Percentiles rank a stretch among this genome's conserved stretches.
Evolutionary conservation across 345 rosid genomes (phyloP).

Genomic region (Eucalyptus polyanthemos): DNA sequence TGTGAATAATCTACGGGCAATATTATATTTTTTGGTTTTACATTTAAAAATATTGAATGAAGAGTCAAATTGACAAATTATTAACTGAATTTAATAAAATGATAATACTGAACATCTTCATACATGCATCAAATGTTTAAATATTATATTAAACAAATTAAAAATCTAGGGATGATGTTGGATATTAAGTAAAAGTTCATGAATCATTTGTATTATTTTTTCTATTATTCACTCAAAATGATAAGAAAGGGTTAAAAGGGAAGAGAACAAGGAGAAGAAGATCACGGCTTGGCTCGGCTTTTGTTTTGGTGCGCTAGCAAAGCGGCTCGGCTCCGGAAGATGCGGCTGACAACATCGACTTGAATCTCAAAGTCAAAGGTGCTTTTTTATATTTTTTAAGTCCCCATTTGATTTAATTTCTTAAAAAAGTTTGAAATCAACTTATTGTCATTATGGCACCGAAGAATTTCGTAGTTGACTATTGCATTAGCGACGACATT

Average conservation of each 20-base stretch:
- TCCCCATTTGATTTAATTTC: not conserved
- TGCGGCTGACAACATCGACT: not conserved
- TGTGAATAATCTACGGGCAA: not conserved
- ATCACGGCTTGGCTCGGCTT: not conserved
- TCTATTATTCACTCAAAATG: not conserved
- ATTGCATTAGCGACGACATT: not conserved
- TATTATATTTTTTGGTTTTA: not conserved
- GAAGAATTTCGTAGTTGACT: not conserved
- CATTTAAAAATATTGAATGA: accelerated
- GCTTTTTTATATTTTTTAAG: not conserved
- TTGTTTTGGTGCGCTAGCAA: not conserved
- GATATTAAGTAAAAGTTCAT: accelerated
- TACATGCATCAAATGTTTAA: not conserved
- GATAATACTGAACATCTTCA: not conserved
- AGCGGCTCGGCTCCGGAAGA: not conserved
- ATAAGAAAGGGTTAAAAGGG: not conserved
- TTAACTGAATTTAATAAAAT: not conserved
- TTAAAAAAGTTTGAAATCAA: not conserved
- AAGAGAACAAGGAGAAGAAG: not conserved
- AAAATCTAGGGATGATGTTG: accelerated
- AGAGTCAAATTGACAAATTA: accelerated
- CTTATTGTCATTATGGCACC: not conserved
- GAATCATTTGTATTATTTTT: not conserved
- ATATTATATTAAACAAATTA: not conserved
- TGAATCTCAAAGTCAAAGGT: not conserved